These are phyloP conservation scores for Mortierella sp. DNA, from an alignment of 371 early-diverging fungal species.

Conservation along the genomic window DNA sequence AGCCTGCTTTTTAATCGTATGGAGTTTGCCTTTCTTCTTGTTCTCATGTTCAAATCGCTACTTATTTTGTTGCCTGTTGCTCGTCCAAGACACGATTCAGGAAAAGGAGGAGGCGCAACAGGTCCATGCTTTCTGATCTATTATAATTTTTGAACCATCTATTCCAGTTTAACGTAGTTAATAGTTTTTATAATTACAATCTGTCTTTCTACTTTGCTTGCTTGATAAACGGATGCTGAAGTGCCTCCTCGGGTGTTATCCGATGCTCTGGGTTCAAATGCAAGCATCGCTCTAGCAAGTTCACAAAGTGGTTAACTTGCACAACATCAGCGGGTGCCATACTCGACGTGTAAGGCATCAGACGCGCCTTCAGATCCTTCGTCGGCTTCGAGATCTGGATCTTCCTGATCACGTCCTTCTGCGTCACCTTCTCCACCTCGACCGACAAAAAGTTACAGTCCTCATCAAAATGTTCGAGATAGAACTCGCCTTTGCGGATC, in stretches of 20 bases:
- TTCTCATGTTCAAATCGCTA: no score
- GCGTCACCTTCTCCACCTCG: slow-evolving; percentile 77
- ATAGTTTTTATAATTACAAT: background rate
- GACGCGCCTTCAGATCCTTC: slow-evolving; percentile 76
- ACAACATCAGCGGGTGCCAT: slow-evolving; percentile 57
- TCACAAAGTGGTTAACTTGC: slow-evolving; percentile 69
- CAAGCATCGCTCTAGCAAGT: slow-evolving; percentile 89
- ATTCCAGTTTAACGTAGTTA: no score
- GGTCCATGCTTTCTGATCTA: no score
- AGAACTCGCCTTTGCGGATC: slow-evolving; percentile 85
- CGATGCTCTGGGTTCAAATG: slow-evolving; percentile 92
- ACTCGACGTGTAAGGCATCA: slow-evolving; percentile 64
- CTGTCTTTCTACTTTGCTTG: slow-evolving; percentile 31
- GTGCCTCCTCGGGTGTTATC: slow-evolving; percentile 90
- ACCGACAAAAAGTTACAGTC: slow-evolving; percentile 72
- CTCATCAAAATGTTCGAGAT: slow-evolving; percentile 88
- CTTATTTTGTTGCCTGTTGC: no score
- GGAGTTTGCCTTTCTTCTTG: no score
- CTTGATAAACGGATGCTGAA: slow-evolving; percentile 90
- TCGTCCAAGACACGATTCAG: no score
- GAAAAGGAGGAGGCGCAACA: no score
- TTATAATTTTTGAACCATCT: no score
- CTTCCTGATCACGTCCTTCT: slow-evolving; percentile 77
- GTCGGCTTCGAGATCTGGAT: slow-evolving; percentile 74
- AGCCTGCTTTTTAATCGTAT: no score